These are phyloP conservation scores for Closterium sp. DNA, from an alignment of 139 green algal genomes.

Conservation along the genomic window DNA sequence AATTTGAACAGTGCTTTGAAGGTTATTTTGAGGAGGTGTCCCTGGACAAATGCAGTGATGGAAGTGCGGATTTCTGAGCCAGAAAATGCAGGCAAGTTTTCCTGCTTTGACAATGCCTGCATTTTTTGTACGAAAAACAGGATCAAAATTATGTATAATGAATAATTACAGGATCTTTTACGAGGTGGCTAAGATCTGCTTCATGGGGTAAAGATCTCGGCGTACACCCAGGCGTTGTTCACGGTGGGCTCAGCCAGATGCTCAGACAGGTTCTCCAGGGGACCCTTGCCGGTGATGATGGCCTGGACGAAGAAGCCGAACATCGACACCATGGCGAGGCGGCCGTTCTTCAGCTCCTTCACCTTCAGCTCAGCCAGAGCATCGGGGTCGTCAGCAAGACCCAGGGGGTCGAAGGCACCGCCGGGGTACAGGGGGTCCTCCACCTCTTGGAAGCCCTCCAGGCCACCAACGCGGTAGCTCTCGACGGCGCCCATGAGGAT, in stretches of 20 bases:
- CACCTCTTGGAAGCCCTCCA: slow-evolving; percentile 64
- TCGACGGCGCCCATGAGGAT: slow-evolving; percentile 68
- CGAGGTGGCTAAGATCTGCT: not conserved
- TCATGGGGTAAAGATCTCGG: slow-evolving; percentile 42
- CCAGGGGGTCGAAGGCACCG: slow-evolving; percentile 75
- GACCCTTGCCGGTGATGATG: slow-evolving; percentile 80
- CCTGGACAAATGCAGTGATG: too few species aligned
- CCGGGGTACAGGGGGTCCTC: slow-evolving; percentile 72
- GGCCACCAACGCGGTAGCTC: slow-evolving; percentile 87
- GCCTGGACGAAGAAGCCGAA: slow-evolving; percentile 72
- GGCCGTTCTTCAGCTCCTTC: slow-evolving; percentile 92
- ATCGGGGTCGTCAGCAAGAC: slow-evolving; percentile 89
- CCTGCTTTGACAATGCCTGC: too few species aligned
- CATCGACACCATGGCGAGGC: slow-evolving; percentile 77
- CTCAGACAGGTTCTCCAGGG: slow-evolving; percentile 83
- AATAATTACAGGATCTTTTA: not conserved
- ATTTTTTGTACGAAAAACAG: too few species aligned
- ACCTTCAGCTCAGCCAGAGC: slow-evolving; percentile 78
- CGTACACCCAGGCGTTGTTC: slow-evolving; percentile 83
- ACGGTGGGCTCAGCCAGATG: slow-evolving; percentile 79
- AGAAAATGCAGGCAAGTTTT: too few species aligned
- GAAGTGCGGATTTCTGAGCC: too few species aligned
- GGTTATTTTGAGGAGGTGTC: too few species aligned
- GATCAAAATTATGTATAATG: too few species aligned
- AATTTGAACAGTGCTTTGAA: too few species aligned